These are phyloP conservation scores for Penicillium maclennaniae DNA, from an alignment of 495 filamentous ascomycete genomes.

Conservation along the genomic window DNA sequence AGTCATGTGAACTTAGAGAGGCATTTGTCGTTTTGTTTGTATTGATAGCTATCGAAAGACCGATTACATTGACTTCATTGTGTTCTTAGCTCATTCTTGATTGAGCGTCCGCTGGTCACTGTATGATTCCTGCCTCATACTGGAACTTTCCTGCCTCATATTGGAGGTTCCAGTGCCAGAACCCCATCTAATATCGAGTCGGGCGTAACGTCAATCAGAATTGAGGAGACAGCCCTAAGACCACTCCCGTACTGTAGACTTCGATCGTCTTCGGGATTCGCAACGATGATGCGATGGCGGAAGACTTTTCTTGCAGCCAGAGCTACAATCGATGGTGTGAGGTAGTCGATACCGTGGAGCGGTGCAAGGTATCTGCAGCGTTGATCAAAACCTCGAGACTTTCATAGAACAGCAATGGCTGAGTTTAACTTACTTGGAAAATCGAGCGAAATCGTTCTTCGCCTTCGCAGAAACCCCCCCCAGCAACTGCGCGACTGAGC, in stretches of 20 bases:
- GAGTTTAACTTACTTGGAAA: constrained; percentile 52
- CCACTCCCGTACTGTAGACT: constrained; percentile 95
- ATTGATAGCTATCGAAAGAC: not conserved
- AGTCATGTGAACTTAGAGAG: not conserved
- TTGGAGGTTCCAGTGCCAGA: constrained; percentile 65
- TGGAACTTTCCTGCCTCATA: too few species aligned
- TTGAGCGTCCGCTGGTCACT: not conserved
- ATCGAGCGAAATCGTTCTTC: constrained; percentile 67
- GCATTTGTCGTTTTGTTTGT: not conserved
- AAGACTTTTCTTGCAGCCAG: constrained; percentile 89
- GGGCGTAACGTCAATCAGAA: constrained; percentile 63
- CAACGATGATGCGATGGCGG: constrained; percentile 72
- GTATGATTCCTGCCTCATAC: not conserved
- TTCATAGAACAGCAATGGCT: not conserved
- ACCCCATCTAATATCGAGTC: constrained; percentile 86
- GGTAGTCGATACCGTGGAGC: constrained; percentile 74
- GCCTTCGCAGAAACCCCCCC: constrained; percentile 75
- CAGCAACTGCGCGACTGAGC: constrained; percentile 75
- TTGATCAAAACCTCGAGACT: not conserved
- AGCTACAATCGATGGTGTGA: constrained; percentile 78
- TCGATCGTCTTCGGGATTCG: constrained; percentile 65
- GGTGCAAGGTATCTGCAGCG: constrained; percentile 58
- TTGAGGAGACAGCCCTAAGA: constrained; percentile 55
- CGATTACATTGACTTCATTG: not conserved
- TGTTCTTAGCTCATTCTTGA: not conserved